Evolutionary conservation across 495 filamentous ascomycete genomes (phyloP).

Genomic region (Xylaria palmicola): DNA sequence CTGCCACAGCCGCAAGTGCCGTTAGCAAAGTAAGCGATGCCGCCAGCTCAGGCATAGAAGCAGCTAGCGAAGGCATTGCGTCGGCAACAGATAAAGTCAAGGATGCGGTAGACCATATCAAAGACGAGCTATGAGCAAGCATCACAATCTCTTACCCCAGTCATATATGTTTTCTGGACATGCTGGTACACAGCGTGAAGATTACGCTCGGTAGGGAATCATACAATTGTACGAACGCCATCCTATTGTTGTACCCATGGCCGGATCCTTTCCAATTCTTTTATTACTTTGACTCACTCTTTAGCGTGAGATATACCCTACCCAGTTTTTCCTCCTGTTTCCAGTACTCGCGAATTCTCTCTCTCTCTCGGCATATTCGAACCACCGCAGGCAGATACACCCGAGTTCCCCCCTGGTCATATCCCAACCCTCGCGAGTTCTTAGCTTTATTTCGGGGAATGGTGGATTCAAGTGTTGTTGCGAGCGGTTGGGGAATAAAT

Average conservation of each 20-base stretch:
- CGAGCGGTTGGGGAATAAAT: no score
- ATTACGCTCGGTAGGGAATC: slow-evolving; percentile 4
- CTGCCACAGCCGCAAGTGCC: slow-evolving; percentile 36
- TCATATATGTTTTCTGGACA: neutral
- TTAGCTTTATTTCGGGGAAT: no score
- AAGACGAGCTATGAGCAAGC: slow-evolving; percentile 57
- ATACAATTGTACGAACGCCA: slow-evolving; percentile 3
- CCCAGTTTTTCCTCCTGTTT: neutral
- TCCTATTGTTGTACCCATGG: neutral
- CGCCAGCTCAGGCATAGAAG: slow-evolving; percentile 29
- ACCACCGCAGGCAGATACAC: neutral
- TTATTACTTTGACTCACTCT: slow-evolving; percentile 17
- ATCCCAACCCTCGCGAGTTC: no score
- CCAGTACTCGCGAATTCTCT: neutral
- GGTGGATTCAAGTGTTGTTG: no score
- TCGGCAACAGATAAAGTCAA: slow-evolving; percentile 47
- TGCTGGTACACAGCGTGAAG: neutral
- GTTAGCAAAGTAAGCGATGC: slow-evolving; percentile 33
- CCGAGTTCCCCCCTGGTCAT: no score
- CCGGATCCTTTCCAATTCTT: slow-evolving; percentile 7
- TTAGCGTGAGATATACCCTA: slow-evolving; percentile 28
- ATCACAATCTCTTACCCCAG: neutral
- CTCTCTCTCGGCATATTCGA: neutral
- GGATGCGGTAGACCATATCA: slow-evolving; percentile 43
- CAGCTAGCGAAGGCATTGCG: slow-evolving; percentile 30